These are phyloP conservation scores for Alternaria sp. DNA, from an alignment of 2,329 filamentous ascomycete species.

Conservation along the genomic window DNA sequence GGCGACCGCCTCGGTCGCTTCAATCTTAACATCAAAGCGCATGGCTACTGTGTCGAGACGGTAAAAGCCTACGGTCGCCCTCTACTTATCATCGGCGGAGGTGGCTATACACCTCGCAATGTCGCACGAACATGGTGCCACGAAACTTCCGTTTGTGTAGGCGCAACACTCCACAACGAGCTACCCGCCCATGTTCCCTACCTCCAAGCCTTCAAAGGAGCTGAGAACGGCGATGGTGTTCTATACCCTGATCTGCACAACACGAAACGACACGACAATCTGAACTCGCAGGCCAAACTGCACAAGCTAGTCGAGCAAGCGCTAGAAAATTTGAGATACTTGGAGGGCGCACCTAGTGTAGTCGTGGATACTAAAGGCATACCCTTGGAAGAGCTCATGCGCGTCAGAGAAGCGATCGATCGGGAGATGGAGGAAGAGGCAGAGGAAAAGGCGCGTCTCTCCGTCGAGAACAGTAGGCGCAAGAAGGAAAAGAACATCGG, in stretches of 20 bases:
- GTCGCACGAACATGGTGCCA: conserved; percentile 97
- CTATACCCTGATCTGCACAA: conserved; percentile 90
- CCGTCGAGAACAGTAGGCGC: conserved; percentile 55
- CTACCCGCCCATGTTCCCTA: conserved; percentile 84
- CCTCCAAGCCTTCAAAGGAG: conserved; percentile 80
- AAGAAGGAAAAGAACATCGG: conserved; percentile 54
- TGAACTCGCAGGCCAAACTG: conserved; percentile 78
- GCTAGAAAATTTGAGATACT: conserved; percentile 83
- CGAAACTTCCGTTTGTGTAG: conserved; percentile 90
- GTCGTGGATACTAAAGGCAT: conserved; percentile 79
- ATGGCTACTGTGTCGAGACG: conserved; percentile 88
- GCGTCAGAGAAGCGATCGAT: conserved; percentile 72
- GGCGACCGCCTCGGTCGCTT: conserved; percentile 94
- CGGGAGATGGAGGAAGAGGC: conserved; percentile 69
- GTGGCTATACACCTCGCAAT: conserved; percentile 95
- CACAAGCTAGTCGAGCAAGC: conserved; percentile 78
- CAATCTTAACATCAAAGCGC: conserved; percentile 94
- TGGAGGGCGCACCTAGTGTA: conserved; percentile 78
- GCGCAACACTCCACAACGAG: conserved; percentile 71
- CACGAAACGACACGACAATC: conserved; percentile 73
- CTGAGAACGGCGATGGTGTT: conserved; percentile 71
- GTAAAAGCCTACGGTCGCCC: conserved; percentile 83
- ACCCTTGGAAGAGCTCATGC: conserved; percentile 67
- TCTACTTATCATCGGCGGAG: conserved; percentile 88
- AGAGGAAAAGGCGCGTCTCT: conserved; percentile 66